phyloP scores from a whole-genome alignment of 768 basidiomycete species.

The Amanita rimosa region DNA sequence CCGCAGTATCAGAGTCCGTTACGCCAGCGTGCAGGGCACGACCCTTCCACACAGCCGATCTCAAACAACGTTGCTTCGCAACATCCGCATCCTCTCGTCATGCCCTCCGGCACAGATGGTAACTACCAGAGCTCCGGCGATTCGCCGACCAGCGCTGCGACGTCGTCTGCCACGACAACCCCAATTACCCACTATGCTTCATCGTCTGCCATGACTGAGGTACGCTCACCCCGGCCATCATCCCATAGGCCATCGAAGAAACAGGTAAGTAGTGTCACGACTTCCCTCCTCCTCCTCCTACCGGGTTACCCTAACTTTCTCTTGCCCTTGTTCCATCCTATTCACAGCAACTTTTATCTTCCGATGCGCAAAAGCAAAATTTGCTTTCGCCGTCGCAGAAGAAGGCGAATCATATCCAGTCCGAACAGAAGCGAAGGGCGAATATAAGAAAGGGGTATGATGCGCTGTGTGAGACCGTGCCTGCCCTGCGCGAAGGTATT shows the following conservation, averaged over 20 bases:
- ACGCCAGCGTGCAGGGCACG: background rate
- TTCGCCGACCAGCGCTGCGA: slow-evolving; percentile 5
- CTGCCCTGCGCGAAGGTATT: slow-evolving; percentile 73
- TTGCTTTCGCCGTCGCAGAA: slow-evolving; percentile 79
- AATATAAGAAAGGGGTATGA: slow-evolving; percentile 89
- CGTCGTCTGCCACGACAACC: slow-evolving; percentile 12
- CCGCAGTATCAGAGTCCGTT: background rate
- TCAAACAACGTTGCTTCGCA: background rate
- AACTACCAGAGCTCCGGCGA: background rate
- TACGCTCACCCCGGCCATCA: background rate
- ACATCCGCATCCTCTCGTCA: background rate
- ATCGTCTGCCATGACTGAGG: background rate
- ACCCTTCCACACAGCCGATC: background rate
- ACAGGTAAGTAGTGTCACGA: background rate
- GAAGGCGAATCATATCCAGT: slow-evolving; percentile 89
- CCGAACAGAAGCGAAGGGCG: slow-evolving; percentile 87
- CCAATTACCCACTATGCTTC: slow-evolving; percentile 4
- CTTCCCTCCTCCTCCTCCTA: background rate
- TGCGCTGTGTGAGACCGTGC: slow-evolving; percentile 74
- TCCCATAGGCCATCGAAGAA: background rate
- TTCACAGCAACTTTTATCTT: no score
- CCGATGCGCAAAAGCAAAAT: slow-evolving; percentile 22
- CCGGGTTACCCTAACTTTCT: no score
- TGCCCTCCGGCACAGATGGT: background rate
- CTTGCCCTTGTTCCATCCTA: no score